Percentiles rank a stretch among this genome's conserved stretches.
Evolutionary conservation across 2,329 filamentous ascomycete species (phyloP).

Genomic region (Aspergillus nomiae): DNA sequence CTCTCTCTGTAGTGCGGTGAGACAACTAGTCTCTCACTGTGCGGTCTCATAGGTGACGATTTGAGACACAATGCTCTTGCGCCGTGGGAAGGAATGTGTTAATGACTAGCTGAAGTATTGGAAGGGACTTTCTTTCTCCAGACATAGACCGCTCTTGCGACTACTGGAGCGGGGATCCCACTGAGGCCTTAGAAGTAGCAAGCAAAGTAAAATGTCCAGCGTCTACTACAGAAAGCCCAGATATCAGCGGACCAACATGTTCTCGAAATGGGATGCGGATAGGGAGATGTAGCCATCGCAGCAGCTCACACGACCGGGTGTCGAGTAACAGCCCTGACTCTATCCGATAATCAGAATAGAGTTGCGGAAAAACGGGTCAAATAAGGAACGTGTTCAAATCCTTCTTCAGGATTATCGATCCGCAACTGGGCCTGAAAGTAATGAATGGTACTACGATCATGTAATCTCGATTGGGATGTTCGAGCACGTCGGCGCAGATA

Average conservation of each 20-base stretch:
- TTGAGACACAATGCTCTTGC: too few species aligned
- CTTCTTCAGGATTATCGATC: constrained; percentile 69
- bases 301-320: constrained; percentile 68
- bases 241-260: constrained; percentile 69
- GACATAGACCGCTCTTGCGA: constrained; percentile 58
- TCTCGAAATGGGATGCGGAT: constrained; percentile 74
- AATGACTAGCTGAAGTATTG: too few species aligned
- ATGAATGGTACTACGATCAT: constrained; percentile 62
- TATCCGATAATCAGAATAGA: constrained; percentile 69
- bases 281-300: constrained; percentile 73
- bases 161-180: constrained; percentile 57
- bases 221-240: constrained; percentile 66
- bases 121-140: constrained; percentile 21
- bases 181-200: constrained; percentile 50
- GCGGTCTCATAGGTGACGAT: too few species aligned
- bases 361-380: constrained; percentile 67
- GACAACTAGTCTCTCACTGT: too few species aligned
- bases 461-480: constrained; percentile 77
- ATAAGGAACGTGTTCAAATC: constrained; percentile 62
- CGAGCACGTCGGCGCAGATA: constrained; percentile 67
- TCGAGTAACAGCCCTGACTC: constrained; percentile 67
- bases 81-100: too few species aligned
- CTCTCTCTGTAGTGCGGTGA: too few species aligned
- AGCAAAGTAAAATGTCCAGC: constrained; percentile 65
- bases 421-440: constrained; percentile 51